Evolutionary conservation across 306 rosid species (phyloP), one percentile per base, ranked within the genome.

Genomic region (Argentina anserina): DNA sequence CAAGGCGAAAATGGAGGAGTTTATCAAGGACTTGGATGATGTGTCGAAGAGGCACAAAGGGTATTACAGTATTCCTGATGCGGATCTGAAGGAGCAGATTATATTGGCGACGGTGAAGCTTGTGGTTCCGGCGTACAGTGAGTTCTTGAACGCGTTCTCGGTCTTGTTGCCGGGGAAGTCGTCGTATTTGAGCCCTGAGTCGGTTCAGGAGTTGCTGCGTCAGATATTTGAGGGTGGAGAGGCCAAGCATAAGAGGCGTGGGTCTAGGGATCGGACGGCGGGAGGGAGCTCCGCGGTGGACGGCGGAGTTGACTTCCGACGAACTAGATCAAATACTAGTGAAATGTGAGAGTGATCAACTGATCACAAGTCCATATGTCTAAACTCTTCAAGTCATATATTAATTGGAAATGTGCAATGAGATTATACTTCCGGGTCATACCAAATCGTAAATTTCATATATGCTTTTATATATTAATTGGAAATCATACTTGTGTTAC

Each of bases 41-140:
- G 72, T 85, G 18, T 78, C 83, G 40, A 83, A 76, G 79, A 84
- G 80, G 71, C 97, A 90, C 42, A 84, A 37, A 49, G 80, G 75
- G 65, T 3, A 7, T 36, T 93, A 87, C 64, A 70, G 81, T 46
- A 87, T 93, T 75, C 92, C 96, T 1, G 96, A 90, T 23, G 47
- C 71, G 7, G 93, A 90, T 72, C 68, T 93, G 78, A 82, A 87
- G 81, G 93, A 89, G 77, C 98, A 93, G 68, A 84, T 93, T 67
- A 84, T 80, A 41, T 87, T 85, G 59, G 84, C 97, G 0, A 90
- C 90, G 0, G 20, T 83, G 81, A 86, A 78, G 76, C 79, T 86
- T 71, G 80, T 90, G 37, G 83, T 93, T 37, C 78, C 85, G 1
- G 80, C 73, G 29, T 93, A 90, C 37, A 71, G 68, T 0, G 85